These are phyloP conservation scores for Sphenostylis stenocarpa DNA, from an alignment of 306 rosid genomes.

Conservation along the genomic window DNA sequence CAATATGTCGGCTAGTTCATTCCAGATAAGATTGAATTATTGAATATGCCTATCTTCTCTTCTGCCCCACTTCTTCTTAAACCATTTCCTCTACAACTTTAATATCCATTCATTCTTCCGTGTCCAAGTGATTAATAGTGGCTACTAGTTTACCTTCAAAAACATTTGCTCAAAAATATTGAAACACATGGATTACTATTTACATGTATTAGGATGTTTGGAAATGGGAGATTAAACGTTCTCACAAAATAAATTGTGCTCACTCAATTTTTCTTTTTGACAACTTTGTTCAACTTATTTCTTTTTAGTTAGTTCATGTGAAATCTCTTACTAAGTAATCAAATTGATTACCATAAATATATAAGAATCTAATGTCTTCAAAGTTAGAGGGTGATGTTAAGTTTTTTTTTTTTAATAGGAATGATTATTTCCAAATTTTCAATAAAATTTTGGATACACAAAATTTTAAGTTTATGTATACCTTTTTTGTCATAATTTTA, in stretches of 20 bases:
- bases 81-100: not conserved
- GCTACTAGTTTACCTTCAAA: not conserved
- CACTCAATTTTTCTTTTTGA: not conserved
- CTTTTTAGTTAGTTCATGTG: too few relatives aligned
- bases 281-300: not conserved
- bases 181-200: not conserved
- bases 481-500: too few relatives aligned
- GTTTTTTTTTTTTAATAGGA: too few relatives aligned
- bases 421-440: too few relatives aligned
- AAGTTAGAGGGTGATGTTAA: too few relatives aligned
- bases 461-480: too few relatives aligned
- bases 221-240: not conserved
- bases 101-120: not conserved
- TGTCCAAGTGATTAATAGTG: not conserved
- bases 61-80: not conserved
- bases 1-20: slow-evolving; percentile 9
- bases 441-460: too few relatives aligned
- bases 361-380: too few relatives aligned
- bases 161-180: not conserved
- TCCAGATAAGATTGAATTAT: slow-evolving; percentile 13
- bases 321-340: too few relatives aligned
- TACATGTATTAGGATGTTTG: not conserved
- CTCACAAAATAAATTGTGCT: not conserved
- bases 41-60: not conserved
- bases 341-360: too few relatives aligned